These are phyloP conservation scores for Lachancea fermentati DNA, from an alignment of 805 yeast genomes.

Conservation along the genomic window DNA sequence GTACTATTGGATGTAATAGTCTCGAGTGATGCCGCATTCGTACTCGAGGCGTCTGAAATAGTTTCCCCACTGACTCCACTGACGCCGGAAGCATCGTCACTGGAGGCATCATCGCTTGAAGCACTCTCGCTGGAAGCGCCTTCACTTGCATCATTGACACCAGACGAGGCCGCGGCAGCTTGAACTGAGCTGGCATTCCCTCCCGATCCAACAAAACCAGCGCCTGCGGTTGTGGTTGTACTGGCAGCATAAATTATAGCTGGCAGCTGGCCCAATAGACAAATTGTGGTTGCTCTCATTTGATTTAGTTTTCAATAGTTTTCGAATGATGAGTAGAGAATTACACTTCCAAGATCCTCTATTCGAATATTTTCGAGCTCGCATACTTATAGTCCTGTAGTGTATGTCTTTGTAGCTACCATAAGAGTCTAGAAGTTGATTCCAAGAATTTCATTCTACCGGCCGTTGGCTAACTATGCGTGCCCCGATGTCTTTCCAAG, in stretches of 20 bases:
- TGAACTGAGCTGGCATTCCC: slow-evolving; percentile 3
- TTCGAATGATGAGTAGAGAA: no score
- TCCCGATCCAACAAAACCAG: slow-evolving; percentile 7
- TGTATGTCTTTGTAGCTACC: neutral
- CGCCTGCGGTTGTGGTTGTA: neutral
- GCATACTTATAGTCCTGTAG: neutral
- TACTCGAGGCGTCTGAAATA: no score
- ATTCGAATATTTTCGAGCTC: no score
- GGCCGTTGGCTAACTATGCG: neutral
- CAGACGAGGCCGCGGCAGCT: slow-evolving; percentile 2
- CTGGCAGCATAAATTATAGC: slow-evolving; percentile 1
- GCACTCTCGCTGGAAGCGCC: no score
- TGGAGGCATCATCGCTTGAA: no score
- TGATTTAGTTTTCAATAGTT: no score
- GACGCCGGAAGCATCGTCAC: no score
- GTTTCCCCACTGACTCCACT: no score
- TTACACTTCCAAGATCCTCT: no score
- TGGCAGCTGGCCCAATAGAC: neutral
- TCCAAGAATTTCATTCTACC: neutral
- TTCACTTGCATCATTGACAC: neutral
- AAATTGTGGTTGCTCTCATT: neutral
- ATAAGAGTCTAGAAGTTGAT: neutral
- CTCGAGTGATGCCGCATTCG: neutral
- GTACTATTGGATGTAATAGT: neutral
- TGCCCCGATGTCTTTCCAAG: neutral